phyloP scores from a whole-genome alignment of 1,284 basidiomycete species.

The Melampsora americana region DNA sequence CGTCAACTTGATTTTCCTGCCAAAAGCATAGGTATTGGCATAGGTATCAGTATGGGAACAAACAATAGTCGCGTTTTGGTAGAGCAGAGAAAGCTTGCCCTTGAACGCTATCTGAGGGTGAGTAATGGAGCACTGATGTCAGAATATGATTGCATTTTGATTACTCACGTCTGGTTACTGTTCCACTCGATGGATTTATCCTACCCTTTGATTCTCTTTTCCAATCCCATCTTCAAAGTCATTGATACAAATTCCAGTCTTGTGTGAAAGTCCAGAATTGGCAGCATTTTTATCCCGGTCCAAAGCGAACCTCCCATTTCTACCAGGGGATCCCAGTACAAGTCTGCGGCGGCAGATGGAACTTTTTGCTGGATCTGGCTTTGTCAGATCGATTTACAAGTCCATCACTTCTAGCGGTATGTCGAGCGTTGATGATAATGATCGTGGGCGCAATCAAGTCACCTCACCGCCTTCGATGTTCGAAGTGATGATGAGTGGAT shows the following conservation, averaged over 20 bases:
- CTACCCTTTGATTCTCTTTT: conserved; percentile 53
- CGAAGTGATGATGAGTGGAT: conserved; percentile 82
- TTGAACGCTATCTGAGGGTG: conserved; percentile 85
- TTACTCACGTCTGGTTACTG: neutral
- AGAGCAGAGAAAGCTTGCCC: conserved; percentile 69
- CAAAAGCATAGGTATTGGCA: conserved; percentile 76
- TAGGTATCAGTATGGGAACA: conserved; percentile 51
- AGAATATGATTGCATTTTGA: neutral
- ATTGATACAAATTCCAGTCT: conserved; percentile 67
- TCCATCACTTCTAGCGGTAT: conserved; percentile 73
- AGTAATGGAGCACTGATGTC: neutral
- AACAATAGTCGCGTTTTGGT: conserved; percentile 67
- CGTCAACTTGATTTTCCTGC: conserved; percentile 78
- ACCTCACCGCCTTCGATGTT: conserved; percentile 75
- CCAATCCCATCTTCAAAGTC: conserved; percentile 58
- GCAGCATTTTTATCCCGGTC: conserved; percentile 81
- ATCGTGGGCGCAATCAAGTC: conserved; percentile 87
- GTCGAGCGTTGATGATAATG: neutral
- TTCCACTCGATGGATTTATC: conserved; percentile 3
- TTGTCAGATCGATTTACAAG: conserved; percentile 78
- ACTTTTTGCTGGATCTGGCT: conserved; percentile 63
- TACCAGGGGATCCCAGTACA: conserved; percentile 7
- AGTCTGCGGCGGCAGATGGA: conserved; percentile 38
- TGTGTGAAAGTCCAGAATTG: conserved; percentile 79
- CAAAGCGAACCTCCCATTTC: conserved; percentile 66